phyloP scores from a whole-genome alignment of 2,329 filamentous ascomycete genomes.

The Pseudocercospora macadamiae region DNA sequence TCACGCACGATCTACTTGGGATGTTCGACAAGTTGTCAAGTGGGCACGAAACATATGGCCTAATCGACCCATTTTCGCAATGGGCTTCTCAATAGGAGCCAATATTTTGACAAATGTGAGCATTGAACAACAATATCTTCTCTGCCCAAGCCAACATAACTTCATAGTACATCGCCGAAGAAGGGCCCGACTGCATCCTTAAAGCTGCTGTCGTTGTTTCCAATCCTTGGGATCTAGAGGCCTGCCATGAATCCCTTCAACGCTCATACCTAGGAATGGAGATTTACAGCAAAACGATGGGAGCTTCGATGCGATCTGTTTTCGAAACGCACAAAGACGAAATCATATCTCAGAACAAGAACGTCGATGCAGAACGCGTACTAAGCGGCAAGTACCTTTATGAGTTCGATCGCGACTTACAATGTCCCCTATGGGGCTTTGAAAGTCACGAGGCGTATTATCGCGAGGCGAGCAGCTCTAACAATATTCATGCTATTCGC shows the following conservation, averaged over 20 bases:
- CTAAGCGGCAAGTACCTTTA: background rate
- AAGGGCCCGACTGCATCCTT: background rate
- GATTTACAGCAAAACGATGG: background rate
- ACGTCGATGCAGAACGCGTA: background rate
- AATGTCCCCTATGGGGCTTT: background rate
- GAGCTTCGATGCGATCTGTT: background rate
- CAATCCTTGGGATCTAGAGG: background rate
- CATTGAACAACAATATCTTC: background rate
- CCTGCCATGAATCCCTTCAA: background rate
- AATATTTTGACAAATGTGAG: background rate
- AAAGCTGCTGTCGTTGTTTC: background rate
- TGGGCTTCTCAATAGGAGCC: background rate
- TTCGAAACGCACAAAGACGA: background rate
- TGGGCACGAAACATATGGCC: background rate
- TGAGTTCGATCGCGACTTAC: background rate
- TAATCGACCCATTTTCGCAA: background rate
- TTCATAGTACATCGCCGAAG: background rate
- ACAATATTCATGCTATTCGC: background rate
- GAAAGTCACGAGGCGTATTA: background rate
- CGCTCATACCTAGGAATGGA: background rate
- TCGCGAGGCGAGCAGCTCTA: background rate
- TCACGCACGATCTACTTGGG: background rate
- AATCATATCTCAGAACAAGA: background rate
- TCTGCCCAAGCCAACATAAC: background rate
- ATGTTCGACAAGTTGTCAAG: background rate